phyloP scores from a whole-genome alignment of 768 basidiomycete species.

The Leccinum sublutescens region DNA sequence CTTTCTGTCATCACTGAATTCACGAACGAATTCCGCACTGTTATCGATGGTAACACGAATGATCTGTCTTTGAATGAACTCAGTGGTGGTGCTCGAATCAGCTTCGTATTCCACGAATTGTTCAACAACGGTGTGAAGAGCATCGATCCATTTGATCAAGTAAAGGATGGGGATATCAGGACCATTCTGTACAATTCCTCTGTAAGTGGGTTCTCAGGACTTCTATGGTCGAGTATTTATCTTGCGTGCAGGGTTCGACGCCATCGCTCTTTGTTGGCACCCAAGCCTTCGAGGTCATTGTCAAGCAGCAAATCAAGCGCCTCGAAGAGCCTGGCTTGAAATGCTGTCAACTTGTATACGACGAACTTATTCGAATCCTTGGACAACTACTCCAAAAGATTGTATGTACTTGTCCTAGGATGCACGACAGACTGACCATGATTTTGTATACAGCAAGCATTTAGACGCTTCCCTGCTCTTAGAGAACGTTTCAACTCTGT shows the following conservation, averaged over 20 bases:
- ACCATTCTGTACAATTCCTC: conserved; percentile 97
- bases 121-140: conserved; percentile 95
- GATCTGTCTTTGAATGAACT: conserved; percentile 94
- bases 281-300: conserved; percentile 96
- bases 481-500: conserved; percentile 94
- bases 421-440: background rate
- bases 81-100: conserved; percentile 98
- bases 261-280: conserved; percentile 97
- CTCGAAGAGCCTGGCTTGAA: conserved; percentile 92
- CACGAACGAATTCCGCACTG: conserved; percentile 92
- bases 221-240: background rate
- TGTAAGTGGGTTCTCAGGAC: conserved; percentile 44
- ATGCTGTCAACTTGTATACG: conserved; percentile 94
- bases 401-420: conserved; percentile 44
- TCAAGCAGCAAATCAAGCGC: conserved; percentile 98
- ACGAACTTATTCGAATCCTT: conserved; percentile 95
- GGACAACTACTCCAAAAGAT: conserved; percentile 89
- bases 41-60: conserved; percentile 96
- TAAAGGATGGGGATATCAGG: conserved; percentile 97
- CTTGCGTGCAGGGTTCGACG: conserved; percentile 72
- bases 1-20: conserved; percentile 99
- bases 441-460: conserved; percentile 67
- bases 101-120: conserved; percentile 97
- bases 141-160: conserved; percentile 98
- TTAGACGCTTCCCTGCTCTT: conserved; percentile 95